Evolutionary conservation across 2,329 filamentous ascomycete species (phyloP), one percentile per base, ranked within the genome.

Genomic region (Pyrenophora teres): DNA sequence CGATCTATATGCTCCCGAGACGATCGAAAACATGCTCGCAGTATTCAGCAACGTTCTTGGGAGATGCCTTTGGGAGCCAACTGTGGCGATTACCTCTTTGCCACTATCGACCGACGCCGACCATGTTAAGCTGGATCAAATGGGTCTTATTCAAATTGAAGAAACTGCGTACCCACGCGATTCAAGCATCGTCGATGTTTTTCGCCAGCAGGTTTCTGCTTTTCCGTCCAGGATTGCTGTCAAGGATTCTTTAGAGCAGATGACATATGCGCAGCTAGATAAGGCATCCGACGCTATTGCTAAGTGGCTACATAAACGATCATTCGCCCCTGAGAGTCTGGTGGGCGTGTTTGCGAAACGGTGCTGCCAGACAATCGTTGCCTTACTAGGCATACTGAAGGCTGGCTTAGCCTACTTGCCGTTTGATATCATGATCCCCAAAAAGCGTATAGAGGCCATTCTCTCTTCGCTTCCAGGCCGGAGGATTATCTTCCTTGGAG

Each of bases 381-480:
- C 15, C 15, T 15, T 15, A 15, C 15, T 15, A 15, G 15, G 15
- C 15, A 15, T 15, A 15, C 15, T 15, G 15, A 15, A 15, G 15
- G 15, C 15, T 15, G 15, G 15, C 15, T 15, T 8, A 74, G 15
- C 15, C 15, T 15, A 15, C 15, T 15, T 15, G 15, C 15, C 15
- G 73, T 35, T 56, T 10, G 70, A 62, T 72, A 69, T 1, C 70
- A 77, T 38, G 70, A 75, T 52, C 58, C 70, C 32, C 12, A 30
- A 7, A 23, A 19, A 9, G 66, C 68, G 55, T 33, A 65, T 72
- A 31, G 71, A 73, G 0, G n/a, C 19, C 5, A 48, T 50, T 8
- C 33, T 54, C 72, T 74, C 52, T 46, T 76, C 25, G 70, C 76
- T 30, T 81, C 85, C 15, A 76, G 79, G 1, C 69, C 80, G 1